Conservation (phyloP, 2,329 filamentous ascomycete genomes). For the Calonectria pteridis region DNA sequence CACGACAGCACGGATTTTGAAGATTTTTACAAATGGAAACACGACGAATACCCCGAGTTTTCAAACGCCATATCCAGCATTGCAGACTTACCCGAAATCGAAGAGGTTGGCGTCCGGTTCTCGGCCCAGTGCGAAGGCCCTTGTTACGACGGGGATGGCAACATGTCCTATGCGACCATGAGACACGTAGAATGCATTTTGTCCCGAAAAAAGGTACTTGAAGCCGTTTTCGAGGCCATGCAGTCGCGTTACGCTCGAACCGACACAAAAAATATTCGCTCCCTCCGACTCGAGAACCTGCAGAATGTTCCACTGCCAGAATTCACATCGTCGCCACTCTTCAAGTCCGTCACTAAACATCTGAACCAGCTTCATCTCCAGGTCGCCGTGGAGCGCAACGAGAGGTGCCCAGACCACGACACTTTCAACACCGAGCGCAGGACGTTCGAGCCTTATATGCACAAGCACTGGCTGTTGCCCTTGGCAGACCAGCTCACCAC, state of each 20-base stretch:
- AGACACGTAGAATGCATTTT: background rate
- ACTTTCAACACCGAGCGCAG: conserved; percentile 22
- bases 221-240: conserved; percentile 1
- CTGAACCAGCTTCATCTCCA: conserved; percentile 33
- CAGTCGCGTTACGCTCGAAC: background rate
- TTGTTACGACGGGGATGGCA: background rate
- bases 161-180: background rate
- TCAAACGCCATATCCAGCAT: background rate
- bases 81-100: background rate
- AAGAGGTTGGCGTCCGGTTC: conserved; percentile 5
- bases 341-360: conserved; percentile 22
- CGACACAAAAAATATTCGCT: conserved; percentile 10
- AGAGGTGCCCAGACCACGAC: background rate
- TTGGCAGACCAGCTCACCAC: conserved; percentile 35
- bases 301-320: conserved; percentile 32
- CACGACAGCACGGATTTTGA: background rate
- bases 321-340: conserved; percentile 10
- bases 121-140: background rate
- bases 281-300: conserved; percentile 34
- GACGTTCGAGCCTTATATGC: conserved; percentile 38
- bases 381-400: background rate
- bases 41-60: background rate
- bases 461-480: conserved; percentile 21
- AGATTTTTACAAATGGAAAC: background rate
- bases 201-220: background rate